Conservation (phyloP, 139 green algal species). For the Limnomonas spitsbergensis region DNA sequence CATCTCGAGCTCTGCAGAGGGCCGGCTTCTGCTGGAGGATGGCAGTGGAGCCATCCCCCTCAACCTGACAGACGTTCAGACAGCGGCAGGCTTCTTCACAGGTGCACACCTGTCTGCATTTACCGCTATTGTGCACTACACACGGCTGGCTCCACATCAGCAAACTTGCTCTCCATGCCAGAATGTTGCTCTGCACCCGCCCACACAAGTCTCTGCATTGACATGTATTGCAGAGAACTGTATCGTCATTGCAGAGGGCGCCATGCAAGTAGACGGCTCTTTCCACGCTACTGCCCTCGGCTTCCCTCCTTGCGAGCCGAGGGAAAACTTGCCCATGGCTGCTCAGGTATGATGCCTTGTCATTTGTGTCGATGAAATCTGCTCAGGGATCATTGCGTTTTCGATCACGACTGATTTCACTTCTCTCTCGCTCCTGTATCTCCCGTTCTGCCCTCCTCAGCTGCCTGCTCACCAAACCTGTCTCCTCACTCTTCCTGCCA, state of each 20-base stretch:
- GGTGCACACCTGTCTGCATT: neutral
- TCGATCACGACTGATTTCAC: neutral
- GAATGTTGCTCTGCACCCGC: neutral
- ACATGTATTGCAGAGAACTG: conserved; percentile 68
- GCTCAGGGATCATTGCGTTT: neutral
- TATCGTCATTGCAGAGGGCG: conserved; percentile 81
- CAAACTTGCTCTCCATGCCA: neutral
- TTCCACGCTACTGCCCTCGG: conserved; percentile 70
- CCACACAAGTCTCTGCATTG: neutral
- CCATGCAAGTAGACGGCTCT: conserved; percentile 59
- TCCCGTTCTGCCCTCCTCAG: no score
- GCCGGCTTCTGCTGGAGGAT: conserved; percentile 79
- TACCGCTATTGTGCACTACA: neutral
- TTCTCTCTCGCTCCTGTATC: neutral
- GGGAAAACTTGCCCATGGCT: conserved; percentile 49
- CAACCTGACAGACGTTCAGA: conserved; percentile 64
- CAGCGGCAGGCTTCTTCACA: conserved; percentile 44
- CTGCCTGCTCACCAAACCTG: no score
- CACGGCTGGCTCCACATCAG: neutral
- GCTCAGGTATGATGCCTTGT: conserved; percentile 35
- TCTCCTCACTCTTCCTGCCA: neutral
- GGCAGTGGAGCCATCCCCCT: conserved; percentile 66
- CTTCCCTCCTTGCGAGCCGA: conserved; percentile 68
- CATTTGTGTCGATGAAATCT: no score
- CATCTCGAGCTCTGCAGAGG: conserved; percentile 70